Base-by-base conservation (phyloP, 2,329 filamentous ascomycete species). In the Aspergillus clavatus region DNA sequence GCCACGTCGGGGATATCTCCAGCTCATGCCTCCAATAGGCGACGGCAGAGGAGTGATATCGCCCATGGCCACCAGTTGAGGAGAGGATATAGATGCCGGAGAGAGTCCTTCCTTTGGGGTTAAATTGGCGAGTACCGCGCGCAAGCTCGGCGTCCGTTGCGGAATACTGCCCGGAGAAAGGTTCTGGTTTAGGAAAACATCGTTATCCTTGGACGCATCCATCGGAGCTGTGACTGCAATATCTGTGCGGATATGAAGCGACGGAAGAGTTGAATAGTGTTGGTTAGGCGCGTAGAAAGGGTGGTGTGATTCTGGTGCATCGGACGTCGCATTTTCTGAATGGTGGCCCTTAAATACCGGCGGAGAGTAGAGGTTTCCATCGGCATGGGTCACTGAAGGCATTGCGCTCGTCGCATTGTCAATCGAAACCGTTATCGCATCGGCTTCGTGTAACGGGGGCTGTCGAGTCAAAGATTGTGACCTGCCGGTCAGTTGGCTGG, bases 1-100 rank as follows among this genome's bases (percentile, higher is more conserved):
- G 67, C 65, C 24, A 73, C 74, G 80, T 1, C 83, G 86, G 56
- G 84, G 81, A 11, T 55, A 53, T 35, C 57, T 60, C 68, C 68
- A 71, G 18, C 63, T 60, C 4, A 53, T 52, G 14, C 60, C 62
- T 24, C 64, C 75, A 37, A 90, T 74, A 3, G 87, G 87, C 18
- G 87, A 91, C 2, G 87, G 87, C 26, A 93, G 71, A 44, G 87
- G 87, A 3, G 87, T 91, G 51, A 93, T 76, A 62, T 89, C 84
- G 50, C 83, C 82, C 81, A 89, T 84, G 37, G 86, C 85, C 47
- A 82, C 78, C 43, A 89, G 80, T 52, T 86, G 79, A 3, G 86
- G 86, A 45, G 86, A 89, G 5, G 85, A 80, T n/a, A 85, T 75
- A 23, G 85, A 89, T 57, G 79, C 84, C 10, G 84, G 76, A 1